A percentile compares a stretch with the other conserved stretches of the same genome.
Evolutionary conservation across 257 asterid genomes (phyloP).

Genomic region (Nicotiana undulata): DNA sequence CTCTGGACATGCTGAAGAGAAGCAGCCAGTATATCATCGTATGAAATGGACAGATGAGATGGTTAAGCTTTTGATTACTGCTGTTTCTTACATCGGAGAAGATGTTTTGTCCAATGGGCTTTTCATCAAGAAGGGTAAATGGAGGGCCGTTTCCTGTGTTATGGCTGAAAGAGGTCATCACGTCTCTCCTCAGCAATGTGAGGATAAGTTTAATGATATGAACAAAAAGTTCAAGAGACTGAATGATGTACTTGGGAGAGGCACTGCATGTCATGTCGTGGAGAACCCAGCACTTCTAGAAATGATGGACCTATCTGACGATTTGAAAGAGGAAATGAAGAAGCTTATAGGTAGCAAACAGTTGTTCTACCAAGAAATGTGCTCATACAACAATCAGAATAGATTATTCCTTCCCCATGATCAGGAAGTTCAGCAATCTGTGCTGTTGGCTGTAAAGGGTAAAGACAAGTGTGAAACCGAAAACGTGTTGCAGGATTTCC

Average conservation of each 20-base stretch:
- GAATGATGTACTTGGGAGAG: constrained; percentile 33
- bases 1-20: not conserved
- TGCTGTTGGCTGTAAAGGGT: constrained; percentile 24
- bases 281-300: constrained; percentile 35
- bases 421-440: constrained; percentile 13
- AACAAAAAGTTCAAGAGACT: constrained; percentile 42
- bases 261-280: constrained; percentile 19
- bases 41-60: constrained; percentile 47
- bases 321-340: constrained; percentile 26
- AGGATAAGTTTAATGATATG: constrained; percentile 52
- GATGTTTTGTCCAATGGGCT: not conserved
- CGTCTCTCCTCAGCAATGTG: constrained; percentile 63
- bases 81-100: constrained; percentile 29
- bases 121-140: constrained; percentile 32
- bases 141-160: constrained; percentile 40
- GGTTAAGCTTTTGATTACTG: constrained; percentile 46
- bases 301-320: constrained; percentile 17
- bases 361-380: constrained; percentile 38
- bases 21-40: constrained; percentile 24
- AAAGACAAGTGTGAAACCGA: constrained; percentile 4
- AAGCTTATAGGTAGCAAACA: constrained; percentile 39
- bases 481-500: constrained; percentile 1
- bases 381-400: constrained; percentile 33
- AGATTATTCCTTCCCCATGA: constrained; percentile 30
- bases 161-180: constrained; percentile 37